A percentile compares a stretch with the other conserved stretches of the same genome.
phyloP scores from a whole-genome alignment of 106 monocot species.

The Ottelia alismoides region DNA sequence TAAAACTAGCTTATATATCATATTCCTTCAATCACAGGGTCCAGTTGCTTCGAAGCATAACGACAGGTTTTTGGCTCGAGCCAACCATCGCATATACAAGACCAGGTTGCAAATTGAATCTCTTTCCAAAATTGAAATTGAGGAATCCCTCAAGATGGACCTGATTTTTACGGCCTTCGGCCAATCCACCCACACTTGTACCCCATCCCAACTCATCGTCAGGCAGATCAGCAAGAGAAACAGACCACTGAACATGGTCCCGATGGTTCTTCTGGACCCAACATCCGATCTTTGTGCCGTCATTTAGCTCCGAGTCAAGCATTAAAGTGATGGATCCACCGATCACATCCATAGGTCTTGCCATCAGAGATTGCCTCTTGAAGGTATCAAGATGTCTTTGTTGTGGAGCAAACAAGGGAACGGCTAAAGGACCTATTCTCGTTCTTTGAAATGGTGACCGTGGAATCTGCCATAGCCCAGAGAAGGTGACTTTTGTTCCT shows the following conservation, averaged over 20 bases:
- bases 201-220: constrained; percentile 80
- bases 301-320: constrained; percentile 47
- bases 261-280: constrained; percentile 50
- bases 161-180: constrained; percentile 15
- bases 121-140: constrained; percentile 42
- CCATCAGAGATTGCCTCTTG: neutral
- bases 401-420: constrained; percentile 19
- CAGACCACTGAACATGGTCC: constrained; percentile 31
- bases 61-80: constrained; percentile 20
- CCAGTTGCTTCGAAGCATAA: constrained; percentile 59
- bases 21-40: constrained; percentile 25
- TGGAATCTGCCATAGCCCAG: constrained; percentile 38
- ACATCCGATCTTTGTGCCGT: constrained; percentile 27
- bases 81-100: constrained; percentile 41
- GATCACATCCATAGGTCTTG: constrained; percentile 2
- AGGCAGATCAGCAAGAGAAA: constrained; percentile 60
- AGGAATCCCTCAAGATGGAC: constrained; percentile 72
- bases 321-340: constrained; percentile 48
- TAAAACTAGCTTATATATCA: neutral
- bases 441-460: constrained; percentile 9
- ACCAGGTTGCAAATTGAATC: constrained; percentile 51
- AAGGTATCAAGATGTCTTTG: neutral
- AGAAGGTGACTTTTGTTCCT: constrained; percentile 37
- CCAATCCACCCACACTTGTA: constrained; percentile 31
- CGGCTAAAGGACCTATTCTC: constrained; percentile 25